phyloP scores from a whole-genome alignment of 805 yeast species.

The Candida quercuum region DNA sequence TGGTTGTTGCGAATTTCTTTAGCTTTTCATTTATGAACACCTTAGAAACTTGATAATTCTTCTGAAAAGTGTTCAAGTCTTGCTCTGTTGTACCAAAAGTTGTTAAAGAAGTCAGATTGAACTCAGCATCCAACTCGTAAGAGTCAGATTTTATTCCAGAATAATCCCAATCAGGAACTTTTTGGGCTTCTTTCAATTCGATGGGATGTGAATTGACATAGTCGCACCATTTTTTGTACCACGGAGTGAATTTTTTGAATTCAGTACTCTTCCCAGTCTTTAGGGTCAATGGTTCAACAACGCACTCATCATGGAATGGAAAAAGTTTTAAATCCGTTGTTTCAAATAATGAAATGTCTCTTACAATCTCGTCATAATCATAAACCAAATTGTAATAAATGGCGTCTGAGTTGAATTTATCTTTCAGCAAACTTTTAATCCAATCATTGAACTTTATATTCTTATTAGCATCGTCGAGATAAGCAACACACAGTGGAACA shows the following conservation, averaged over 20 bases:
- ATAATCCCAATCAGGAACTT: constrained; percentile 5
- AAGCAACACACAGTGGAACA: constrained; percentile 30
- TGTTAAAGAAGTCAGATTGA: constrained; percentile 11
- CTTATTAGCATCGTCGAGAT: constrained; percentile 15
- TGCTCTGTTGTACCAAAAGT: constrained; percentile 1
- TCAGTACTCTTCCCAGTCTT: constrained; percentile 38
- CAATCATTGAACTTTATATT: constrained; percentile 15
- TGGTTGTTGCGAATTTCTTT: constrained; percentile 14
- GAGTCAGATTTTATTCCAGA: constrained; percentile 9
- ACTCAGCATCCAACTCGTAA: constrained; percentile 17
- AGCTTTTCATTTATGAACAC: constrained; percentile 13
- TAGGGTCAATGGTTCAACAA: constrained; percentile 35
- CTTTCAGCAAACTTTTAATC: constrained; percentile 15
- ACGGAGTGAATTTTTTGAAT: constrained; percentile 43
- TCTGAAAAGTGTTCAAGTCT: not conserved
- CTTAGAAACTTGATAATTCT: constrained; percentile 15
- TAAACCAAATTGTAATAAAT: constrained; percentile 29
- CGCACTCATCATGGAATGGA: constrained; percentile 36
- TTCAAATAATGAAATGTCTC: constrained; percentile 24
- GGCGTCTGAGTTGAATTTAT: constrained; percentile 8
- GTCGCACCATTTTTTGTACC: constrained; percentile 39
- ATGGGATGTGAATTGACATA: constrained; percentile 20
- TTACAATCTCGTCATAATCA: constrained; percentile 30
- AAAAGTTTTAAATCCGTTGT: constrained; percentile 10
- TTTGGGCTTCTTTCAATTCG: not conserved